Evolutionary conservation across 2,329 filamentous ascomycete species (phyloP), one percentile per base, ranked within the genome.

Genomic region (Clarireedia sp.): DNA sequence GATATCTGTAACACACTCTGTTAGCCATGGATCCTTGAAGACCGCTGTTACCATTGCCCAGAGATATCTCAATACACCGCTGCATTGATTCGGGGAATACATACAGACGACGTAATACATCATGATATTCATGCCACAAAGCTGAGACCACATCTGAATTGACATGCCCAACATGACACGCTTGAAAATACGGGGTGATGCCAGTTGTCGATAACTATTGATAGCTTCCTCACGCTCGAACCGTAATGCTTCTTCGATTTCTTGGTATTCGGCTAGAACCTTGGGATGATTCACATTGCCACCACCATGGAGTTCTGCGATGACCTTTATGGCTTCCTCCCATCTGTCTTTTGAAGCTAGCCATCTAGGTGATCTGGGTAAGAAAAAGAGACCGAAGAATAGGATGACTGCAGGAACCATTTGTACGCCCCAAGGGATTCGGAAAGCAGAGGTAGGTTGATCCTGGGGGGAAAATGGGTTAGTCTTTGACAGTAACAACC

Each of bases 61-160:
- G 9, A 33, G 29, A 12, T 12, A 10, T 26, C 9, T 38, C 10
- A 14, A 19, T 3, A 5, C 3, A 33, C 12, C 1, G 9, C 29
- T 33, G 29, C 12, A 33, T 33, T 23, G 16, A 5, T 41, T 14
- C 38, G 19, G 16, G 23, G 16, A 12, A 23, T 7, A 50, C 64
- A 55, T 57, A 66, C 86, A 87, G 48, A 76, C 77, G 60, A 86
- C 85, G 64, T 87, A 86, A 70, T 54, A 85, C 81, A 84, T 76
- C 85, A 82, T 85, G 24, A 81, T 83, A 64, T 88, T 89, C 83
- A 87, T 87, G 16, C 86, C 86, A 0, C 84, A 87, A 33, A 90
- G 70, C 67, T 90, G 86, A 12, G 79, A 82, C 87, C 86, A 90
- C 66, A 89, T 84, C 71, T 90, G 86, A 1, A 79, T 86, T 64